Evolutionary conservation across 805 yeast species (phyloP).

Genomic region (Candida schatavii): DNA sequence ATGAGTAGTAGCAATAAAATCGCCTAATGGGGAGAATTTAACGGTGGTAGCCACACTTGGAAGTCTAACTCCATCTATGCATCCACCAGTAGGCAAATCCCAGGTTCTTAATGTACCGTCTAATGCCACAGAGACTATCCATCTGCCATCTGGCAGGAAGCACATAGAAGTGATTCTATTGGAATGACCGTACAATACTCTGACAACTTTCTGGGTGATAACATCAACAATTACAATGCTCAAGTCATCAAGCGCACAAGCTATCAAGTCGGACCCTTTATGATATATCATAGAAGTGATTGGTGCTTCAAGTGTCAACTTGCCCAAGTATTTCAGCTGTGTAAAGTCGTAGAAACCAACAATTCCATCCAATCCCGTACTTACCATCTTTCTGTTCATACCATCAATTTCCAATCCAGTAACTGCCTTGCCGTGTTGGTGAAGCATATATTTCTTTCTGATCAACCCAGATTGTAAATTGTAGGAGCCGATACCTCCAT

Average conservation of each 20-base stretch:
- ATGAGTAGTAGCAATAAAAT: slow-evolving; percentile 87
- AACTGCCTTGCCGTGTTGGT: slow-evolving; percentile 60
- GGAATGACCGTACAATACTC: slow-evolving; percentile 86
- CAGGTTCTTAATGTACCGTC: slow-evolving; percentile 92
- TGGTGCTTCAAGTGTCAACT: slow-evolving; percentile 69
- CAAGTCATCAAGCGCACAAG: slow-evolving; percentile 82
- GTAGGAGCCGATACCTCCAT: slow-evolving; percentile 81
- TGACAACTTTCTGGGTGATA: slow-evolving; percentile 74
- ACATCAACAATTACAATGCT: slow-evolving; percentile 81
- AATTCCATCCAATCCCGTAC: slow-evolving; percentile 84
- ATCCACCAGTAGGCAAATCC: slow-evolving; percentile 96
- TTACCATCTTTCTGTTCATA: slow-evolving; percentile 83
- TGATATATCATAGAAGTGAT: slow-evolving; percentile 77
- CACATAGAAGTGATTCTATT: slow-evolving; percentile 85
- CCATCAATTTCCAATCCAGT: slow-evolving; percentile 90
- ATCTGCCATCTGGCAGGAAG: slow-evolving; percentile 92
- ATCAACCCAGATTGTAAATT: slow-evolving; percentile 89
- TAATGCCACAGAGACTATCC: slow-evolving; percentile 80
- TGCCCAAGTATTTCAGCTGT: slow-evolving; percentile 63
- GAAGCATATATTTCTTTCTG: slow-evolving; percentile 66
- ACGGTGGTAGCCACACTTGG: slow-evolving; percentile 78
- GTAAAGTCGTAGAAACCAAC: slow-evolving; percentile 86
- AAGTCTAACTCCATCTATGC: slow-evolving; percentile 86
- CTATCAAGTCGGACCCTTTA: slow-evolving; percentile 77
- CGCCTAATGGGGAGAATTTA: slow-evolving; percentile 83